Base-by-base conservation (phyloP, 2,329 filamentous ascomycete genomes). In the Zasmidium citrigriseum region DNA sequence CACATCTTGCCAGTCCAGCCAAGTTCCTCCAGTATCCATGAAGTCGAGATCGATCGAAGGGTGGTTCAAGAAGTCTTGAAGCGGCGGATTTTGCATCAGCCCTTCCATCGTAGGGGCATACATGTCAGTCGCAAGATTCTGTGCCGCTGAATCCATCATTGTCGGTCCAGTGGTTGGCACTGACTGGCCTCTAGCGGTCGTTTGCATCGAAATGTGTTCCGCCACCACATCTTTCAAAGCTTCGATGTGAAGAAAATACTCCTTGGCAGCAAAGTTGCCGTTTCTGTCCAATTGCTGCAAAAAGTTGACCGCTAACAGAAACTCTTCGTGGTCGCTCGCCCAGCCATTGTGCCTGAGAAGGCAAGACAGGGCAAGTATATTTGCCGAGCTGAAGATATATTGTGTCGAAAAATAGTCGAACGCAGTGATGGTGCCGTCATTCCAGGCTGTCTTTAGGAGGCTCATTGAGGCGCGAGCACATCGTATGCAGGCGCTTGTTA, bases 321-420 rank as follows among this genome's bases (percentile, higher is more conserved):
- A 77, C 11, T 73, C 70, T 11, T 79, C 77, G 1, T 66, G 66
- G 29, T 80, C 77, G n/a, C 68, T 70, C 2, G 68, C 58, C 46
- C 60, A 68, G 2, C 67, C 69, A 7, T 72, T 64, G 3, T 70
- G 65, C 48, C 59, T 50, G 0, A 78, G 66, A 0, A 80, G 65
- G 38, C 74, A 77, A 1, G 79, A 80, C 1, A 80, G 70, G 0
- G 76, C 77, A 1, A 82, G 72, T 3, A 80, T 73, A 0, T 75
- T 78, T 1, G 77, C 72, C 0, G 78, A 73, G 0, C 79, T 77
- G 64, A 82, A 82, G 23, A 82, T 74, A 44, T 79, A 80, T 48
- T 80, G 77, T 0, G 76, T 76, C 64, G 76, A 73, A 48, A 77
- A 77, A 65, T 79, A 81, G 64, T 80, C 79, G 47, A 81, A 80